Base-by-base conservation (phyloP, 2,329 filamentous ascomycete genomes). In the Trichoderma pleuroti region DNA sequence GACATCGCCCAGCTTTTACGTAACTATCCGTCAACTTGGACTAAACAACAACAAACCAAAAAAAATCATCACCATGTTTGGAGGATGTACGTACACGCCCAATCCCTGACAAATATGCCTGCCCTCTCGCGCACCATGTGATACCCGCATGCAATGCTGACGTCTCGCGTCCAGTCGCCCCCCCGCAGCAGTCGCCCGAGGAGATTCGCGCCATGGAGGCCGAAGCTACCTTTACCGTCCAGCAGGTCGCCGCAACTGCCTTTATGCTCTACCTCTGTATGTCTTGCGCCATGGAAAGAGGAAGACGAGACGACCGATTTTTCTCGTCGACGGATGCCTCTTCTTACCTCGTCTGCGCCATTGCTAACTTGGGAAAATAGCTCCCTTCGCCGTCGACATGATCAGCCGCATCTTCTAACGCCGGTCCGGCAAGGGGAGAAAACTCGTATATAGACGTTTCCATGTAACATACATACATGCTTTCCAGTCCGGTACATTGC, bases 191-290 rank as follows among this genome's bases (percentile, higher is more conserved):
- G 76, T 89, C 89, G 71, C 84, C 87, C 71, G 89, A 91, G 80
- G 91, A 94, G 86, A 86, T 94, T 79, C 86, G 86, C 78, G 84
- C 85, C 77, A 86, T 90, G 80, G 92, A 94, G 85, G 84, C 85
- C 72, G 87, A 91, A 79, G 92, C 92, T 64, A 84, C 83, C 77
- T 85, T 86, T 75, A 91, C 90, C 64, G 84, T 95, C 75, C 89
- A 92, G 83, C 86, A 85, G 76, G 91, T 91, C 73, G 78, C 91
- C 69, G 86, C 88, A 49, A 88, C 89, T 18, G 90, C 90, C 73
- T 84, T 90, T 49, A 81, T 92, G 63, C 86, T 96, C 62, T 95
- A 95, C 79, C 83, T 96, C 72, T 93, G 93, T 96, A 88, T 70
- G 91, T 79, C 10, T 5, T 21, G 5, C 26, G 16, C 18, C 30